Evolutionary conservation across 139 green algal species (phyloP).

Genomic region (Closterium sp.): DNA sequence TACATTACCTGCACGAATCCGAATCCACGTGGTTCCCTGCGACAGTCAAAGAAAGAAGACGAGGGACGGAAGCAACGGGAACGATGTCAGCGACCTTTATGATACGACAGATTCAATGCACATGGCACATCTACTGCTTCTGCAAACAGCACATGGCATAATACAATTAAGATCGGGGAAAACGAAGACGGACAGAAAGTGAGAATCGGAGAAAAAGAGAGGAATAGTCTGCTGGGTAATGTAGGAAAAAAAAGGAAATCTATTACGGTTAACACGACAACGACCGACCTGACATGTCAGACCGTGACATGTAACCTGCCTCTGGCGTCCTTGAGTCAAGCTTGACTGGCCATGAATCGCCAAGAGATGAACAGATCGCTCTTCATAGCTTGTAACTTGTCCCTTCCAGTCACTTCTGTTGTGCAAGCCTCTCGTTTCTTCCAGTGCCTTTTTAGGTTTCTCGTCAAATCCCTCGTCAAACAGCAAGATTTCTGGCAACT

Average conservation of each 20-base stretch:
- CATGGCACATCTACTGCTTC: too few species aligned
- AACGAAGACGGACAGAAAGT: neutral
- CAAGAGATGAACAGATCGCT: neutral
- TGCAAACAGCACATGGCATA: too few species aligned
- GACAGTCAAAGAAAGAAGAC: neutral
- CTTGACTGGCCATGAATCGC: neutral
- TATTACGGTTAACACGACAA: neutral
- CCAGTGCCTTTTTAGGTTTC: neutral
- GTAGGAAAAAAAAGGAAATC: neutral
- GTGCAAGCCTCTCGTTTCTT: neutral
- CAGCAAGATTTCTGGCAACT: neutral
- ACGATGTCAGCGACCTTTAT: neutral
- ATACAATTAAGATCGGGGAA: too few species aligned
- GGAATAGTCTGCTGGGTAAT: neutral
- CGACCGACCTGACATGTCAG: neutral
- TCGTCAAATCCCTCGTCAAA: neutral
- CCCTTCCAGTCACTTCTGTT: neutral
- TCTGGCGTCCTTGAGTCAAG: neutral
- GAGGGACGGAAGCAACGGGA: neutral
- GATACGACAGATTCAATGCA: neutral
- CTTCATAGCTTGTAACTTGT: neutral
- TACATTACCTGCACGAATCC: conserved; percentile 44
- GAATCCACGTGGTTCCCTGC: conserved; percentile 51
- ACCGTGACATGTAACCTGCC: neutral
- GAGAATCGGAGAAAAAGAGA: neutral